Evolutionary conservation across 495 filamentous ascomycete genomes (phyloP).

Genomic region (Paragyromitra xinjiangensis): DNA sequence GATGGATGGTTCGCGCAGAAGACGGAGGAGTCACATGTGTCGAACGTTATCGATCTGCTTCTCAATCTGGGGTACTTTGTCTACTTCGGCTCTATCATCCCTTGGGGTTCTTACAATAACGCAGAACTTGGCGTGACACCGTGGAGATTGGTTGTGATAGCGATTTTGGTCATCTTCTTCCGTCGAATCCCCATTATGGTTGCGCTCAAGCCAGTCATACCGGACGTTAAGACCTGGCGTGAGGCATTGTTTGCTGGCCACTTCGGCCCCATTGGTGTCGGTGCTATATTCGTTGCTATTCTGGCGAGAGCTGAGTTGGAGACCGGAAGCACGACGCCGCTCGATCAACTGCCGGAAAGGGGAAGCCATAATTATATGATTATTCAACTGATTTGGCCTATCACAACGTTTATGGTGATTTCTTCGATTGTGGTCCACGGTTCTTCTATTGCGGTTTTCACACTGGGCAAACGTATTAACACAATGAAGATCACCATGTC

Average conservation of each 20-base stretch:
- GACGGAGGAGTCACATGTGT: conserved; percentile 97
- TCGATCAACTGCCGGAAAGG: conserved; percentile 66
- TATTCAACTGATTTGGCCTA: conserved; percentile 90
- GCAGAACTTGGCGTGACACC: conserved; percentile 74
- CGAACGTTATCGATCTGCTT: conserved; percentile 97
- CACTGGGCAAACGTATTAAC: conserved; percentile 97
- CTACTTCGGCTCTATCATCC: conserved; percentile 95
- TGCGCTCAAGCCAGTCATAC: conserved; percentile 87
- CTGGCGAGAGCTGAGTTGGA: conserved; percentile 90
- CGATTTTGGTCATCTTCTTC: conserved; percentile 92
- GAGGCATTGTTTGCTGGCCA: conserved; percentile 98
- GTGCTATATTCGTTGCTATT: conserved; percentile 94
- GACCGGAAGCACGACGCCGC: conserved; percentile 73
- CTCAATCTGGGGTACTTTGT: conserved; percentile 98
- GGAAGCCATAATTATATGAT: conserved; percentile 70
- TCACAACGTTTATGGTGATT: conserved; percentile 93
- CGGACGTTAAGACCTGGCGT: conserved; percentile 97
- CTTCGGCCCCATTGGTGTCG: conserved; percentile 97
- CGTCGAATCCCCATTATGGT: conserved; percentile 97
- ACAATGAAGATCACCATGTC: conserved; percentile 95
- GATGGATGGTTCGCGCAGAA: conserved; percentile 99
- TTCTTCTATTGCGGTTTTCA: conserved; percentile 97
- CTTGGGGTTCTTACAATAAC: conserved; percentile 87
- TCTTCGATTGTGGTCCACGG: conserved; percentile 95
- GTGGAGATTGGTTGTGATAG: conserved; percentile 89